Conservation (phyloP, 176 grass and related monocot species). For the Oryza glaberrima region DNA sequence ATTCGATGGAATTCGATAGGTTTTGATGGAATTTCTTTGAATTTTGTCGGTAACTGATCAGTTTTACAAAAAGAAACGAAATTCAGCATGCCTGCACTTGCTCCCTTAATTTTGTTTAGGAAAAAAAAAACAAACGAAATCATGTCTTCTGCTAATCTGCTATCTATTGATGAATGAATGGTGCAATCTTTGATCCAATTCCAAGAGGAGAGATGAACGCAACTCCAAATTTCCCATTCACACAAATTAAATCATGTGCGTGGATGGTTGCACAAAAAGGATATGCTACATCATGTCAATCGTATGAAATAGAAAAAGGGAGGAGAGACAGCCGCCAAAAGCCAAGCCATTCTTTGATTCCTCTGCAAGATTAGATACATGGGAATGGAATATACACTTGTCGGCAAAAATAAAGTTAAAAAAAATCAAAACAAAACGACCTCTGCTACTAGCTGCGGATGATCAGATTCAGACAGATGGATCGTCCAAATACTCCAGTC, state of each 20-base stretch:
- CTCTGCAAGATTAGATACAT: neutral
- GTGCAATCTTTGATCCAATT: no score
- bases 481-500: neutral
- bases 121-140: no score
- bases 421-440: neutral
- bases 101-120: no score
- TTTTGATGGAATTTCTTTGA: no score
- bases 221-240: neutral
- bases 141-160: no score
- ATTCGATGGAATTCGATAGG: no score
- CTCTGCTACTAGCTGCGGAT: neutral
- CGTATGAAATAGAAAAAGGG: no score
- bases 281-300: neutral
- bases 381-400: constrained; percentile 27
- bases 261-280: neutral
- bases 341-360: neutral
- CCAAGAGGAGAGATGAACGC: neutral
- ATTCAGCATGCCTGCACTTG: no score
- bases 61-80: no score
- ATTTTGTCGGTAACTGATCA: no score
- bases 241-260: neutral
- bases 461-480: neutral
- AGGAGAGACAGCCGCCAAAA: constrained; percentile 1
- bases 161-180: no score
- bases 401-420: neutral